Evolutionary conservation across 192 early-diverging fungal species (phyloP).

Genomic region (Spizellomyces punctatus): DNA sequence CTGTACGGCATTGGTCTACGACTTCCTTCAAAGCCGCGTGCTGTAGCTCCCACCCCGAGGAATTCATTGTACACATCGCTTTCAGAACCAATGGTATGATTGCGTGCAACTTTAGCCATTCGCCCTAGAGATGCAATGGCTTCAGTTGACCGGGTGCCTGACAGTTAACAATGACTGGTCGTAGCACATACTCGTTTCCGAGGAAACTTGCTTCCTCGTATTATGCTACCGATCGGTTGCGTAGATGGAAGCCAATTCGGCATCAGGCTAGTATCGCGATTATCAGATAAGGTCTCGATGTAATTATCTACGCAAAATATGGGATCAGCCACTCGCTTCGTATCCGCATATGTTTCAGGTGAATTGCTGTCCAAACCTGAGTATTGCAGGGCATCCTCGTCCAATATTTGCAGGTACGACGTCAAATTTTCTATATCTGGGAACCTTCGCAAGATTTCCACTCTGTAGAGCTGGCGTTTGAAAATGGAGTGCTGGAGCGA

Average conservation of each 20-base stretch:
- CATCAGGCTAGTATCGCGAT: slow-evolving; percentile 74
- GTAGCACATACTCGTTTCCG: no score
- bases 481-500: slow-evolving; percentile 77
- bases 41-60: no score
- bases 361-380: not conserved
- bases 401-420: slow-evolving; percentile 12
- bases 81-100: no score
- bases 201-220: no score
- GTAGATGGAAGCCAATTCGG: slow-evolving; percentile 49
- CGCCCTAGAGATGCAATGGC: no score
- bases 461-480: slow-evolving; percentile 64
- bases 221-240: no score
- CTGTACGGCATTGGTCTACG: no score
- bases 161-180: no score
- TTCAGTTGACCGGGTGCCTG: no score
- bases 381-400: not conserved
- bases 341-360: not conserved
- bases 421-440: slow-evolving; percentile 4
- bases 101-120: no score
- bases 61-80: no score
- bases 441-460: slow-evolving; percentile 47
- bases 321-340: not conserved
- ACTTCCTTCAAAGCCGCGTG: no score
- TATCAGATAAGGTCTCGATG: slow-evolving; percentile 58
- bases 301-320: slow-evolving; percentile 36